A percentile compares a stretch with the other conserved stretches of the same genome.
Conservation (phyloP, 2,329 filamentous ascomycete genomes). For the Sclerotinia trifoliorum region DNA sequence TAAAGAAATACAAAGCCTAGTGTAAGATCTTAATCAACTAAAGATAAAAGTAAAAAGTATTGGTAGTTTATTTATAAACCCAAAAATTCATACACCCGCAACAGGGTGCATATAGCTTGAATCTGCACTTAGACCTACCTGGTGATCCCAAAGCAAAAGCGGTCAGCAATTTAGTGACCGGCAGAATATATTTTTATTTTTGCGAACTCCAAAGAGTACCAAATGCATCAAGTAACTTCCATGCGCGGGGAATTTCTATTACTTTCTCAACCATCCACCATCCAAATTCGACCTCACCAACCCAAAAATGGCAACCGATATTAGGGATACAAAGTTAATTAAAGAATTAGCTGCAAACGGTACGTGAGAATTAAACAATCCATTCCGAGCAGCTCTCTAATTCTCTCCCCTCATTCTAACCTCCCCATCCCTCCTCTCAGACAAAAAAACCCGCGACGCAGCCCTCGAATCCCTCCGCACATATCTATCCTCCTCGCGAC, state of each 20-base stretch:
- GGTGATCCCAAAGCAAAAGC: background rate
- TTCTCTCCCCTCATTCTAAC: background rate
- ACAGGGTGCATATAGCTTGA: too few species aligned
- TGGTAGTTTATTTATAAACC: background rate
- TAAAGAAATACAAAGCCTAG: too few species aligned
- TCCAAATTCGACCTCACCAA: too few species aligned
- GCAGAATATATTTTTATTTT: conserved; percentile 21
- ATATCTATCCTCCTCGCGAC: conserved; percentile 63
- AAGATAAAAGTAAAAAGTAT: too few species aligned
- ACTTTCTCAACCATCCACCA: too few species aligned
- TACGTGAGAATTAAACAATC: conserved; percentile 24
- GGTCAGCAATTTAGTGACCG: background rate
- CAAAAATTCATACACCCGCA: background rate
- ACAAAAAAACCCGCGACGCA: conserved; percentile 73
- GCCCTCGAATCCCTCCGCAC: conserved; percentile 74
- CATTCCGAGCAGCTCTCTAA: background rate
- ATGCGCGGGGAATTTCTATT: background rate
- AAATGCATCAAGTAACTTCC: background rate
- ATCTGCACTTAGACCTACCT: too few species aligned
- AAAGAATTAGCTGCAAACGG: conserved; percentile 42
- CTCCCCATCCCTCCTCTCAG: conserved; percentile 46
- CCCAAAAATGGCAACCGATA: conserved; percentile 33
- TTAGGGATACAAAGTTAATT: conserved; percentile 40
- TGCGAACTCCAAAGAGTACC: background rate
- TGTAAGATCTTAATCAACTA: too few species aligned